Evolutionary conservation across 495 filamentous ascomycete species (phyloP).

Genomic region (Aspergillus sclerotiicarbonarius): DNA sequence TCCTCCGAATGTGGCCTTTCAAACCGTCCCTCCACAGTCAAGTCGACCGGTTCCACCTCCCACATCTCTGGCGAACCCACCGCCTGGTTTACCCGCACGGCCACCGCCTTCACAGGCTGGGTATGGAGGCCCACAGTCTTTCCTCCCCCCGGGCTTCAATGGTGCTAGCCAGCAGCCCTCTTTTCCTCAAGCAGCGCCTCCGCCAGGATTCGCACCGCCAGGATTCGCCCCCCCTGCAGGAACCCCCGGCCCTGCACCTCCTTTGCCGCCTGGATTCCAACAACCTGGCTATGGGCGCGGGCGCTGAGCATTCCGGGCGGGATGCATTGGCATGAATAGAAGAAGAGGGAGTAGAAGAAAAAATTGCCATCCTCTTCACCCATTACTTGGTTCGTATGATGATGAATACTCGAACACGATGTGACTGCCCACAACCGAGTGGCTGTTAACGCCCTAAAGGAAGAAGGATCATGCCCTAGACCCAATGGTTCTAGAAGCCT

Average conservation of each 20-base stretch:
- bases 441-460: not conserved
- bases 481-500: not conserved
- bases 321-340: not conserved
- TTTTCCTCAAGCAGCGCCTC: constrained; percentile 45
- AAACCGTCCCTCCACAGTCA: constrained; percentile 40
- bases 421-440: not conserved
- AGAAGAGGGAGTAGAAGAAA: not conserved
- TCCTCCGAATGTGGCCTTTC: constrained; percentile 35
- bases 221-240: constrained; percentile 46
- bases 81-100: constrained; percentile 73
- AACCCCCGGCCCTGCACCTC: constrained; percentile 34
- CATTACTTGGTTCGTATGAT: not conserved
- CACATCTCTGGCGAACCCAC: constrained; percentile 59
- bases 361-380: not conserved
- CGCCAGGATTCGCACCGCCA: constrained; percentile 56
- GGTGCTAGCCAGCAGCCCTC: constrained; percentile 40
- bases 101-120: constrained; percentile 76
- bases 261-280: constrained; percentile 52
- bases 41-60: constrained; percentile 40
- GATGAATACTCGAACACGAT: not conserved
- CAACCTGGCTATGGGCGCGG: constrained; percentile 45
- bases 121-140: constrained; percentile 74
- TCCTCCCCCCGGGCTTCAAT: constrained; percentile 57
- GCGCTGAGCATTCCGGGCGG: constrained; percentile 27
- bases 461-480: not conserved